Percentiles rank a stretch among this genome's conserved stretches.
These are phyloP conservation scores for Miscanthus sacchariflorus DNA, from an alignment of 202 grass and related monocot species.

Conservation along the genomic window DNA sequence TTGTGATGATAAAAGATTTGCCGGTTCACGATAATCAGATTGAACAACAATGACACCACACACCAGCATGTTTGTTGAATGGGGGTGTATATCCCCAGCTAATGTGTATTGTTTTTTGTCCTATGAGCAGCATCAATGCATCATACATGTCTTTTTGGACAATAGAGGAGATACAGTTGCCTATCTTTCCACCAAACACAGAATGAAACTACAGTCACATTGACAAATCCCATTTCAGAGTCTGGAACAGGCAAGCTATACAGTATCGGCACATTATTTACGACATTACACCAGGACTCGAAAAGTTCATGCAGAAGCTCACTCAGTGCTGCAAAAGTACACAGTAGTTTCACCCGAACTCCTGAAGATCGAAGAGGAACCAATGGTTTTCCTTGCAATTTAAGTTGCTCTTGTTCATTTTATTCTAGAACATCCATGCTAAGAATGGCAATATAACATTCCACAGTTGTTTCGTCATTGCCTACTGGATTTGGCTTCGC, in stretches of 20 bases:
- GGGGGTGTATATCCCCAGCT: neutral
- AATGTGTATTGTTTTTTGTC: slow-evolving; percentile 5
- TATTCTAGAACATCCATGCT: too few species aligned
- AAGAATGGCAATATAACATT: too few species aligned
- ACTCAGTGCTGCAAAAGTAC: neutral
- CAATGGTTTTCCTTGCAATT: too few species aligned
- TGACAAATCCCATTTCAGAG: neutral
- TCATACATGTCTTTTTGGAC: neutral
- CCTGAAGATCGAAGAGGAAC: neutral
- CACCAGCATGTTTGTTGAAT: neutral
- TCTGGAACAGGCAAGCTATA: neutral
- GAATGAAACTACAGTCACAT: neutral
- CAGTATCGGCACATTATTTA: neutral
- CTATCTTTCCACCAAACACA: neutral
- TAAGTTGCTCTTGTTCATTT: too few species aligned
- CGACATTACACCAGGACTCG: neutral
- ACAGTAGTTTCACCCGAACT: neutral
- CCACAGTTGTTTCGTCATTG: too few species aligned
- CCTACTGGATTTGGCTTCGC: too few species aligned
- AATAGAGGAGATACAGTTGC: neutral
- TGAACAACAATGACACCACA: slow-evolving; percentile 25
- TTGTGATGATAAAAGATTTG: slow-evolving; percentile 82
- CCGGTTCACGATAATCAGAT: slow-evolving; percentile 39
- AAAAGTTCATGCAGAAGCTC: neutral
- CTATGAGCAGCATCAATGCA: neutral